These are phyloP conservation scores for Aspergillus steynii DNA, from an alignment of 495 filamentous ascomycete genomes.

Conservation along the genomic window DNA sequence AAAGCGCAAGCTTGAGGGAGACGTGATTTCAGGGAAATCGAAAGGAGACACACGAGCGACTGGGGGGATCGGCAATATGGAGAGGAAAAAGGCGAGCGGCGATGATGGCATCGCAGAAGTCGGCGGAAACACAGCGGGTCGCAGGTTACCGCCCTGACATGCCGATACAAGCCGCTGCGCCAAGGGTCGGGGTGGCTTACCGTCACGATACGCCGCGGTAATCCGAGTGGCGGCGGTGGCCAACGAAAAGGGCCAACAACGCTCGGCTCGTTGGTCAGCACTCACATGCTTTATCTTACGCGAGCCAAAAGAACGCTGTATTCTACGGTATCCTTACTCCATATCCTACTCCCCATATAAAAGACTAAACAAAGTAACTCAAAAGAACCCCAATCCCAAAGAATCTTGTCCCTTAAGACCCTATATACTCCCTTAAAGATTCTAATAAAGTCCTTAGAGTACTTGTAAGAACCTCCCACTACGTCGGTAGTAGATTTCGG, in stretches of 20 bases:
- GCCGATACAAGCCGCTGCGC: conserved; percentile 38
- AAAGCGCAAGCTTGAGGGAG: neutral
- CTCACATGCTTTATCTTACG: neutral
- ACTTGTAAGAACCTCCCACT: no score
- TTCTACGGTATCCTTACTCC: no score
- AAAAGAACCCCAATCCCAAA: no score
- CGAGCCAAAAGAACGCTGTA: no score
- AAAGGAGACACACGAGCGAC: conserved; percentile 2
- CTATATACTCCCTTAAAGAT: no score
- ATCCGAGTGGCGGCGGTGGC: conserved; percentile 23
- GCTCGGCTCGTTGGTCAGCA: neutral
- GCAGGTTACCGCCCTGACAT: conserved; percentile 35
- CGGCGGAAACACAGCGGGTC: conserved; percentile 21
- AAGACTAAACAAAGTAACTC: no score
- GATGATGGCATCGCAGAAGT: conserved; percentile 21
- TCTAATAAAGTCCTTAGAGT: no score
- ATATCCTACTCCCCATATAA: no score
- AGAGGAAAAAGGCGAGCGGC: conserved; percentile 12
- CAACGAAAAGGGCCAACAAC: conserved; percentile 14
- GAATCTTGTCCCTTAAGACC: no score
- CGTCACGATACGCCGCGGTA: conserved; percentile 19
- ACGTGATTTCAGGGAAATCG: neutral
- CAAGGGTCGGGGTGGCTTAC: conserved; percentile 10
- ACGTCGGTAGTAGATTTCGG: no score
- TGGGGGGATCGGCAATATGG: neutral